These are phyloP conservation scores for Amanita subjunquillea DNA, from an alignment of 768 basidiomycete species.

Conservation along the genomic window DNA sequence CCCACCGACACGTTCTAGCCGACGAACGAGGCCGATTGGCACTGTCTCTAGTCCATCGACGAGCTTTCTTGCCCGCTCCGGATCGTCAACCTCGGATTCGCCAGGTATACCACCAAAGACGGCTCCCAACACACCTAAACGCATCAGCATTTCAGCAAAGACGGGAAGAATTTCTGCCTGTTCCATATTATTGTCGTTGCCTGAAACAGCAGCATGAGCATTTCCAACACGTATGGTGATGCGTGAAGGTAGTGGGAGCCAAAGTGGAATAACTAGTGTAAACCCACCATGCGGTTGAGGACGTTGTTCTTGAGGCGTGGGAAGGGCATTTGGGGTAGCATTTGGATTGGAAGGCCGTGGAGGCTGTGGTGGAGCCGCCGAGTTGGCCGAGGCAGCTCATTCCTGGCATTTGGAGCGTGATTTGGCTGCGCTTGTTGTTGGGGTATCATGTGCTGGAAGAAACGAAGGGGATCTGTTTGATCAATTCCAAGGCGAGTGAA, in stretches of 20 bases:
- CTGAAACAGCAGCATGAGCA: slow-evolving; percentile 3
- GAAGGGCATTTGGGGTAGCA: neutral
- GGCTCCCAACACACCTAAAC: slow-evolving; percentile 13
- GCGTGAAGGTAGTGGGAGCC: neutral
- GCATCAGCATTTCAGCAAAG: slow-evolving; percentile 9
- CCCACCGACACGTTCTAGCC: slow-evolving; percentile 45
- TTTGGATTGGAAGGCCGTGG: neutral
- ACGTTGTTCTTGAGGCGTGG: neutral
- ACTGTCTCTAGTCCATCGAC: slow-evolving; percentile 58
- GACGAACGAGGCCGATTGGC: slow-evolving; percentile 51
- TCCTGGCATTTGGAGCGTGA: neutral
- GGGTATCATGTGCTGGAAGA: slow-evolving; percentile 11
- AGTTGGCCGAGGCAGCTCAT: neutral
- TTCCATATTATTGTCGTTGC: neutral
- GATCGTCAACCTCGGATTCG: slow-evolving; percentile 43
- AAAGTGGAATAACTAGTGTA: neutral
- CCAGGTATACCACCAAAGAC: slow-evolving; percentile 13
- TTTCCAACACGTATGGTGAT: neutral
- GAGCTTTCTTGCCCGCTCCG: slow-evolving; percentile 54
- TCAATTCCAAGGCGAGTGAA: slow-evolving; percentile 6
- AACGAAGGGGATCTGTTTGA: slow-evolving; percentile 9
- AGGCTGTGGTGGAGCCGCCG: neutral
- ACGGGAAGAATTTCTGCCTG: neutral
- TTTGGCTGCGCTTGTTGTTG: neutral
- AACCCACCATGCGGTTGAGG: slow-evolving; percentile 3